A percentile compares a stretch with the other conserved stretches of the same genome.
phyloP scores from a whole-genome alignment of 2,329 filamentous ascomycete genomes.

The Pseudogymnoascus sp. region DNA sequence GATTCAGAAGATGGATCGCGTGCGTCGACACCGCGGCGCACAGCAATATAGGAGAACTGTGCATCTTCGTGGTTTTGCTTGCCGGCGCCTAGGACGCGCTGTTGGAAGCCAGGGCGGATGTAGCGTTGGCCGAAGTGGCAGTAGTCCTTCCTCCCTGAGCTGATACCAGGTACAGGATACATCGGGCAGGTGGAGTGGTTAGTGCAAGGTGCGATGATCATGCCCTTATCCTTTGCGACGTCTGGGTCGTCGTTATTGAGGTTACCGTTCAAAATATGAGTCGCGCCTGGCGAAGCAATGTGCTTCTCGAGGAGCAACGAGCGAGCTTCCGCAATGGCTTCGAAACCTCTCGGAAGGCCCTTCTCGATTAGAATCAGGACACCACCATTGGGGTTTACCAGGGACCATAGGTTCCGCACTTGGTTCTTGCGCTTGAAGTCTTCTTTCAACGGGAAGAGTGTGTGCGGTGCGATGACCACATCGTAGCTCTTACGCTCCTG shows the following conservation, averaged over 20 bases:
- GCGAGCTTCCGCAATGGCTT: constrained; percentile 78
- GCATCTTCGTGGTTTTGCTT: constrained; percentile 82
- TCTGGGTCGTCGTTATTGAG: constrained; percentile 21
- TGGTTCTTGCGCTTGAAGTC: constrained; percentile 69
- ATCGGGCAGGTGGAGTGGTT: constrained; percentile 85
- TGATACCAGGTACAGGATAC: constrained; percentile 64
- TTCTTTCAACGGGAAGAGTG: constrained; percentile 66
- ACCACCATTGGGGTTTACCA: constrained; percentile 76
- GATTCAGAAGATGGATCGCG: constrained; percentile 28
- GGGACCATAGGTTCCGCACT: constrained; percentile 80
- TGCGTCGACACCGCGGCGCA: constrained; percentile 62
- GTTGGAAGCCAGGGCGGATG: constrained; percentile 72
- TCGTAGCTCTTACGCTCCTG: constrained; percentile 72
- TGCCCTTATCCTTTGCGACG: constrained; percentile 46
- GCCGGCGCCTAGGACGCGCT: constrained; percentile 59
- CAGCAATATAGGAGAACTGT: constrained; percentile 79
- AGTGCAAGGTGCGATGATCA: constrained; percentile 71
- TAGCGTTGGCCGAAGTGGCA: constrained; percentile 89
- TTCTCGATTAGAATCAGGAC: constrained; percentile 85
- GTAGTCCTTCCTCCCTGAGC: constrained; percentile 71
- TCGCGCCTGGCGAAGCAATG: constrained; percentile 53
- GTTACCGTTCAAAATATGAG: constrained; percentile 29
- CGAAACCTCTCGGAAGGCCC: constrained; percentile 83
- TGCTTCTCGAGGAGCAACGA: constrained; percentile 68
- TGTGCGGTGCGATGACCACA: constrained; percentile 80